phyloP scores from a whole-genome alignment of 306 rosid species.

The Neltuma alba region DNA sequence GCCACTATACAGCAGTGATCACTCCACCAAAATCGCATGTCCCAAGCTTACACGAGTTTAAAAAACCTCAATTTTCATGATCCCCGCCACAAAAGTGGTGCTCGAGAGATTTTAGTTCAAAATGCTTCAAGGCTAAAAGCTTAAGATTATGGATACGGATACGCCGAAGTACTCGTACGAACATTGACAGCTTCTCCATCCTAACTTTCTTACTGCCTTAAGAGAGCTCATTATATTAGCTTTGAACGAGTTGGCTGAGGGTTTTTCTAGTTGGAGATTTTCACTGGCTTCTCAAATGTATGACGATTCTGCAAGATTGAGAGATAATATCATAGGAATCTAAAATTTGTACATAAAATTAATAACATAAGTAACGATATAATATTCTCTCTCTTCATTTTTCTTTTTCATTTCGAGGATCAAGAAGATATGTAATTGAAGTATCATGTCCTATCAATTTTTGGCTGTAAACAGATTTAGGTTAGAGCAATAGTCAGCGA shows the following conservation, averaged over 20 bases:
- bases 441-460: neutral
- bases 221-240: slow-evolving; percentile 7
- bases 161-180: neutral
- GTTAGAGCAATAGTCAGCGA: neutral
- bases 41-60: slow-evolving; percentile 31
- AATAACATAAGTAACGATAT: neutral
- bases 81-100: slow-evolving; percentile 5
- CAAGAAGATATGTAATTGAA: neutral
- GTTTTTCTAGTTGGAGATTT: slow-evolving; percentile 65
- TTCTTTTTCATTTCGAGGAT: neutral
- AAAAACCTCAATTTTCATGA: slow-evolving; percentile 6
- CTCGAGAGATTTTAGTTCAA: slow-evolving; percentile 17
- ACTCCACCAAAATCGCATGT: slow-evolving; percentile 38
- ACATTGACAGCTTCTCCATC: slow-evolving; percentile 25
- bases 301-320: slow-evolving; percentile 79
- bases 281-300: slow-evolving; percentile 77
- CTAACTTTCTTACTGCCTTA: slow-evolving; percentile 31
- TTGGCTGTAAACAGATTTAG: neutral
- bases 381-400: neutral
- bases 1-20: slow-evolving; percentile 18
- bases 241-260: neutral
- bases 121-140: slow-evolving; percentile 23
- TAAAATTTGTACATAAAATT: slow-evolving; percentile 10
- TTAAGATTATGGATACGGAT: slow-evolving; percentile 3
- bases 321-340: slow-evolving; percentile 28